Evolutionary conservation across 768 basidiomycete genomes (phyloP).

Genomic region (Phanerochaete sordida): DNA sequence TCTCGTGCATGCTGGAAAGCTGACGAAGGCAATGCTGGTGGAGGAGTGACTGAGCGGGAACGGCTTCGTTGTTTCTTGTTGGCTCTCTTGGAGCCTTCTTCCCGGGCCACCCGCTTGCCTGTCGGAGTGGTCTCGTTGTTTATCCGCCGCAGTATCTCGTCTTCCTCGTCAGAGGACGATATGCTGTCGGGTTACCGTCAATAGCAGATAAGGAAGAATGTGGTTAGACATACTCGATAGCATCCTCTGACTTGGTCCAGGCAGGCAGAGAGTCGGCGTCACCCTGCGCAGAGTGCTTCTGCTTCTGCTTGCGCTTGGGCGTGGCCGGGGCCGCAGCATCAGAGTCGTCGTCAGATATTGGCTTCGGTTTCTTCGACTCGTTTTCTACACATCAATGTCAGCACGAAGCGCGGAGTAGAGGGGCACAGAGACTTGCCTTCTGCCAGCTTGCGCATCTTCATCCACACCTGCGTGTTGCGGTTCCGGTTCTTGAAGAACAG

Average conservation of each 20-base stretch:
- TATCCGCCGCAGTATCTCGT: slow-evolving; percentile 35
- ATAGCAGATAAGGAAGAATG: neutral
- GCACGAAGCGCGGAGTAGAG: neutral
- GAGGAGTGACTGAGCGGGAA: slow-evolving; percentile 74
- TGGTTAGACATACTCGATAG: slow-evolving; percentile 8
- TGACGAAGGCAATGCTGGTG: slow-evolving; percentile 54
- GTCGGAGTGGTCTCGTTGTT: slow-evolving; percentile 17
- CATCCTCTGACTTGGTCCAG: slow-evolving; percentile 12
- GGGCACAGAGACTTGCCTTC: slow-evolving; percentile 37
- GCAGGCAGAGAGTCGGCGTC: slow-evolving; percentile 2
- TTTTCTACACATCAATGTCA: neutral
- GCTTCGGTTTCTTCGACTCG: neutral
- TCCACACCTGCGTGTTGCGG: slow-evolving; percentile 56
- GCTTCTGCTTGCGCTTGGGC: slow-evolving; percentile 1
- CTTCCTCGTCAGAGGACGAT: slow-evolving; percentile 42
- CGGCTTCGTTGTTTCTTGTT: slow-evolving; percentile 48
- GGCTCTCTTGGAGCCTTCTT: neutral
- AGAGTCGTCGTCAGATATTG: neutral
- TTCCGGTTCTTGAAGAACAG: slow-evolving; percentile 67
- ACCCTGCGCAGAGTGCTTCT: neutral
- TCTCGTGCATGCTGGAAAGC: slow-evolving; percentile 54
- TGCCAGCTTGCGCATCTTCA: slow-evolving; percentile 49
- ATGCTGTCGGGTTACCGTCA: neutral
- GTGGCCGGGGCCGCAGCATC: neutral
- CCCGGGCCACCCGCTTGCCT: neutral